Evolutionary conservation across 2,329 filamentous ascomycete genomes (phyloP), one percentile per base, ranked within the genome.

Genomic region (Phoma sp.): DNA sequence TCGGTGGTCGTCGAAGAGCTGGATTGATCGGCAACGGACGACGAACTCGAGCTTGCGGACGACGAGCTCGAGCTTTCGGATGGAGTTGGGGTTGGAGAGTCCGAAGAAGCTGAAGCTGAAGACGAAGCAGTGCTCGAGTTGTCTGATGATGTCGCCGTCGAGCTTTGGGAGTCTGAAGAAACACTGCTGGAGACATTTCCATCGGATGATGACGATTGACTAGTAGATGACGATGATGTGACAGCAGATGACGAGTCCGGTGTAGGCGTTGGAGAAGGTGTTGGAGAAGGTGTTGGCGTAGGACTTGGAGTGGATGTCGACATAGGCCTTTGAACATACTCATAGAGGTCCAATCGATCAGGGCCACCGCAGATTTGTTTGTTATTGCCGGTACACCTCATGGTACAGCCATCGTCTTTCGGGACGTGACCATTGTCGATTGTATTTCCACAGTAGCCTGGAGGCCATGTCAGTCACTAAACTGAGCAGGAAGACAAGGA

Each of bases 281-380:
- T 42, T 9, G 36, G 20, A n/a, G 46, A 40, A 25, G 17, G n/a
- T 1, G 15, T 42, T n/a, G 39, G 18, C 10, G 47, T 28, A 12
- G 30, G 3, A 23, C 47, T 43, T 15, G 39, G 40, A 17, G 14
- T 51, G 11, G 47, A 40, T 11, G 18, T 38, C 15, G 32, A 20
- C 14, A 18, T 32, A 3, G 40, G 46, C 23, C 25, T 45, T 4
- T 37, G 15, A 12, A 51, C 17, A 15, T 45, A 43, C 12, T 51
- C 43, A 57, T 68, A 65, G 43, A 76, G 60, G 7, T 69, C 72
- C 42, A 65, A 45, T 14, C 60, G 60, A 21, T 59, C 48, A n/a
- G 53, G 15, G 12, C 56, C 62, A 34, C 62, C 60, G 21, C 62
- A 65, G 12, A 57, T 29, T 20, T 63, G 42, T 17, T 25, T 54